Evolutionary conservation across 441 rosid genomes (phyloP), one percentile per base, ranked within the genome.

Genomic region (Brassica hybrid): DNA sequence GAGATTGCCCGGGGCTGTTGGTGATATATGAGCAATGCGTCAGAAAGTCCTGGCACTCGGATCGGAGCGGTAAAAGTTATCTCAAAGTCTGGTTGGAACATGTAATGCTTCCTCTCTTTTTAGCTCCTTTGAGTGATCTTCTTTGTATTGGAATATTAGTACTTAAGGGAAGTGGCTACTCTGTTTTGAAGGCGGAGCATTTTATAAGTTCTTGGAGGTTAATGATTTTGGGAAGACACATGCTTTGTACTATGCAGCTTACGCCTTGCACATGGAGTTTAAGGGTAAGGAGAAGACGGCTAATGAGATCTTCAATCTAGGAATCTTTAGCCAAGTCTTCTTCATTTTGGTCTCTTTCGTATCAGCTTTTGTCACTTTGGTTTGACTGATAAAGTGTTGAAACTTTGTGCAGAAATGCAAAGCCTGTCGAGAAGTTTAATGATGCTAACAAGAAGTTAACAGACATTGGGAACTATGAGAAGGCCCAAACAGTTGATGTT

Each of bases 181-280:
- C 14, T 54, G 30, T 7, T 52, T 52, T 52, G 12, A 56, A 17
- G 60, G 60, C 25, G 13, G 60, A 25, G 30, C 30, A 4, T 25
- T 94, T 69, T 94, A 79, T 83, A 79, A 64, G 86, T 94, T 94
- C 79, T 88, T 94, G 67, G 94, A 92, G 62, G 90, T 89, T 3
- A 94, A 92, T 83, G 94, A 75, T 54, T 92, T 94, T 76, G 98
- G 95, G 54, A 85, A 85, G 83, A 81, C 89, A 30, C 95, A 90
- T 81, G 76, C 94, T 56, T 63, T 71, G 3, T 94, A 61, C 78
- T 92, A 92, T 71, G 72, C 86, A 54, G 82, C 88, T 38, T 82
- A 88, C 81, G 98, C 90, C 23, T 79, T 81, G 85, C 89, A 86
- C 57, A 81, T 92, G 93, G 97, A 94, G 78, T 88, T 86, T 71